Evolutionary conservation across 345 rosid genomes (phyloP), one percentile per base, ranked within the genome.

Genomic region (Eucalyptus melliodora): DNA sequence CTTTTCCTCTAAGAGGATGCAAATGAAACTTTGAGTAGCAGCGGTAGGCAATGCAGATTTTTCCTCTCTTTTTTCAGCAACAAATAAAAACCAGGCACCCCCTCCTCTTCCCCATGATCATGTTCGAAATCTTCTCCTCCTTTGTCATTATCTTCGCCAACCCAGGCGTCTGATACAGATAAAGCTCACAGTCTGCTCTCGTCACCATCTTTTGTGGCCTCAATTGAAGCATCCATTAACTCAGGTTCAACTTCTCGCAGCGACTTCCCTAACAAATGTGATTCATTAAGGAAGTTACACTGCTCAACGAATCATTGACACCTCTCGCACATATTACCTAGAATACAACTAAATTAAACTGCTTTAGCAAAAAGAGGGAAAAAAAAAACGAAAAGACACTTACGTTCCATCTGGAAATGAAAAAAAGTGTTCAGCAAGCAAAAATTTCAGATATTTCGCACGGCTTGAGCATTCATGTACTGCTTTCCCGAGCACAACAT

Each of bases 191-290:
- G 90, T 62, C 92, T 94, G 53, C 92, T 69, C 40, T 92, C 92
- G 88, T 97, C 99, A 87, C 98, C 97, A 37, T 93, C 95, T 91
- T 94, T 94, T 8, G 99, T 93, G 13, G 98, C 94, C 56, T 92
- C 92, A 92, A 97, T 97, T 91, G 93, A 89, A 87, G 95, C 90
- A 87, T 96, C 98, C 97, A 97, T 95, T 87, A 97, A 90, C 62
- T 94, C 97, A 86, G 98, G 95, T 77, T 97, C 95, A 47, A 91
- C 95, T 10, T 96, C 98, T 53, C 96, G 94, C 90, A 95, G 90
- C 88, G 95, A 88, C 86, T 95, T 97, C 89, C 99, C 99, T 95
- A 56, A 86, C 56, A 90, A 9, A 21, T 65, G 7, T 26, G 45
- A 7, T n/a, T 69, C 50, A 69, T 30, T 11, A 8, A n/a, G 62